These are phyloP conservation scores for Colletotrichum destructivum DNA, from an alignment of 2,329 filamentous ascomycete genomes.

Conservation along the genomic window DNA sequence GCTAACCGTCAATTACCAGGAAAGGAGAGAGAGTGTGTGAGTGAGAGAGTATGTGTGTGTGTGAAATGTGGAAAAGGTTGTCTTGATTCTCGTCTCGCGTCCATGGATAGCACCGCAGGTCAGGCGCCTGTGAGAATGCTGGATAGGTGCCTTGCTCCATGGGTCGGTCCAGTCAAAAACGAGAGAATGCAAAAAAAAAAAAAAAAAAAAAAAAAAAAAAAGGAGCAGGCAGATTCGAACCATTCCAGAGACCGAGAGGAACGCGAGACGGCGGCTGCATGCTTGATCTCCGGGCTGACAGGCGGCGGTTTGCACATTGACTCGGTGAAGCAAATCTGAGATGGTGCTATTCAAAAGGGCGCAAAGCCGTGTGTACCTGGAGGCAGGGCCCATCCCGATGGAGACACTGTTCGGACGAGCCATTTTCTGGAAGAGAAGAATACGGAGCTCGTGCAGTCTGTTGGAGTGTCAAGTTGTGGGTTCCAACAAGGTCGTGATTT, in stretches of 20 bases:
- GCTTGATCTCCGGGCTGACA: slow-evolving; percentile 29
- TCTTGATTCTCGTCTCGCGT: neutral
- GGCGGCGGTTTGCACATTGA: slow-evolving; percentile 3
- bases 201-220: neutral
- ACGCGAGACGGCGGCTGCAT: slow-evolving; percentile 2
- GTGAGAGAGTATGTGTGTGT: too few relatives aligned
- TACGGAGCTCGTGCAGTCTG: slow-evolving; percentile 4
- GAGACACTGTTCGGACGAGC: slow-evolving; percentile 38
- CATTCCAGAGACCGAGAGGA: neutral
- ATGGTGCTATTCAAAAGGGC: slow-evolving; percentile 15
- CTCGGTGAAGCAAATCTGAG: neutral
- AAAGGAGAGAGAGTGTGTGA: neutral
- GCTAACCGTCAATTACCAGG: neutral
- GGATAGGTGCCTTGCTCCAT: slow-evolving; percentile 1
- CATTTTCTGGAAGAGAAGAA: slow-evolving; percentile 41
- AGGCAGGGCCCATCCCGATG: slow-evolving; percentile 34
- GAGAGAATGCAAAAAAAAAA: neutral
- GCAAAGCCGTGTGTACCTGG: slow-evolving; percentile 11
- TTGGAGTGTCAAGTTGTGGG: slow-evolving; percentile 25
- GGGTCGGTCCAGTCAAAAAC: neutral
- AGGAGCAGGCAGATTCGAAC: too few relatives aligned
- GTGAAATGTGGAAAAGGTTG: slow-evolving; percentile 3
- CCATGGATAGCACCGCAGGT: slow-evolving; percentile 15
- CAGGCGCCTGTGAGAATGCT: slow-evolving; percentile 12
- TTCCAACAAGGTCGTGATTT: slow-evolving; percentile 25